Evolutionary conservation across 208 protist genomes (phyloP), one percentile per base, ranked within the genome.

Genomic region (Porcisia hertigi): DNA sequence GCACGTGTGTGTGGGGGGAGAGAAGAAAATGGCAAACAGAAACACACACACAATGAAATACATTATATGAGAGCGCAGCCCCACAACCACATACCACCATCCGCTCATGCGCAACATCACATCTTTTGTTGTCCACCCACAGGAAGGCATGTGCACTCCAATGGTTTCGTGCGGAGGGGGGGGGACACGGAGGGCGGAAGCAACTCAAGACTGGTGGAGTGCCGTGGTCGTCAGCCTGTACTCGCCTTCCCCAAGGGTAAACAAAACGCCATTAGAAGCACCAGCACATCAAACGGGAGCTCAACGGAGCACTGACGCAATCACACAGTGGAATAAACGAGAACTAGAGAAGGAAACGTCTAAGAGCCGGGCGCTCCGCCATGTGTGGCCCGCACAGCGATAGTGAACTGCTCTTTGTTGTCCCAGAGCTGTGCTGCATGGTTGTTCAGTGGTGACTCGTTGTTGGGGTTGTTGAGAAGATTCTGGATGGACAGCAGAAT

Each of bases 401-500:
- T 34, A 30, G 86, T 86, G 78, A 90, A 96, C 75, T 86, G 87
- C 79, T 87, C 85, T 52, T 54, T 83, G 54, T 98, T 88, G 1
- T 64, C 58, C 97, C 98, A 99, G 55, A 99, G 75, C 36, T 80
- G 76, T 0, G 98, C 98, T 1, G 98, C 98, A 59, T 97, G 87
- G 23, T 82, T 85, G 87, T 99, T 99, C 25, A 99, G 89, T 23
- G 98, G 98, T 25, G 92, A 98, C 64, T 98, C 90, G 76, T 98
- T 98, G 83, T 99, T 99, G 66, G 98, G 98, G 66, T 99, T 96
- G 72, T 93, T 95, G 0, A 99, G 88, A 3, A 99, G 89, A 52
- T 82, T 94, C 79, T 99, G 98, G 69, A 99, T 98, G 25, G 98
- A 99, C 0, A 99, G 81, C 45, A 99, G 87, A 55, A 99, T 91